phyloP scores from a whole-genome alignment of 2,329 filamentous ascomycete genomes.

The Aspergillus ustus region DNA sequence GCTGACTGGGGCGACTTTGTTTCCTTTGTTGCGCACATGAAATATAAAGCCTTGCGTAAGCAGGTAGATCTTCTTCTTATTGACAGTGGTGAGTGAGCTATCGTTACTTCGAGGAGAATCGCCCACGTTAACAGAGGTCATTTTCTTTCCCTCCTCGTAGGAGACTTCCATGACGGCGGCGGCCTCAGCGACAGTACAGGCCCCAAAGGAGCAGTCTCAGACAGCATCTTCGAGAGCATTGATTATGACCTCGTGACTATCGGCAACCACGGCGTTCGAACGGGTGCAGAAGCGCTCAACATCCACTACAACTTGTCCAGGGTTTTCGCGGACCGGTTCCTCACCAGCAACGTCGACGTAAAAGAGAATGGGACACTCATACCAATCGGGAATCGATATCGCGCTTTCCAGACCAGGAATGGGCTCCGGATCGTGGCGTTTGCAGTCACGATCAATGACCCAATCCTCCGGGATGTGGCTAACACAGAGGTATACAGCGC shows the following conservation, averaged over 20 bases:
- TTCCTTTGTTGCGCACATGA: slow-evolving; percentile 64
- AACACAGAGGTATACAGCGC: slow-evolving; percentile 35
- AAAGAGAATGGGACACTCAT: slow-evolving; percentile 42
- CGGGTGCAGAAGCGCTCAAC: slow-evolving; percentile 65
- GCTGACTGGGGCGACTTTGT: slow-evolving; percentile 71
- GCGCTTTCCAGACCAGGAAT: slow-evolving; percentile 56
- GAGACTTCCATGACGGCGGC: slow-evolving; percentile 68
- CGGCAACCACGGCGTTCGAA: slow-evolving; percentile 70
- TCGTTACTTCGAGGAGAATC: background rate
- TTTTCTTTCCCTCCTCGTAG: slow-evolving; percentile 27
- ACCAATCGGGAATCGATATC: slow-evolving; percentile 52
- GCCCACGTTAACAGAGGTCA: slow-evolving; percentile 6
- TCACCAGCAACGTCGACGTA: slow-evolving; percentile 60
- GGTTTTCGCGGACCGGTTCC: slow-evolving; percentile 59
- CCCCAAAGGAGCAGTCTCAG: slow-evolving; percentile 61
- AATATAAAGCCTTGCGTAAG: slow-evolving; percentile 59
- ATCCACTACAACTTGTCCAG: slow-evolving; percentile 64
- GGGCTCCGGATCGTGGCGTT: slow-evolving; percentile 59
- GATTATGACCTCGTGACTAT: slow-evolving; percentile 61
- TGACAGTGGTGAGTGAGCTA: slow-evolving; percentile 56
- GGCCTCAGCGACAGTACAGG: slow-evolving; percentile 46
- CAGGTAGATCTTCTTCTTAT: slow-evolving; percentile 53
- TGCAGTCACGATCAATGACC: slow-evolving; percentile 59
- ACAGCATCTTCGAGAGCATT: slow-evolving; percentile 56
- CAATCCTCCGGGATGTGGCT: background rate